Evolutionary conservation across 345 rosid species (phyloP).

Genomic region (Durio zibethinus): DNA sequence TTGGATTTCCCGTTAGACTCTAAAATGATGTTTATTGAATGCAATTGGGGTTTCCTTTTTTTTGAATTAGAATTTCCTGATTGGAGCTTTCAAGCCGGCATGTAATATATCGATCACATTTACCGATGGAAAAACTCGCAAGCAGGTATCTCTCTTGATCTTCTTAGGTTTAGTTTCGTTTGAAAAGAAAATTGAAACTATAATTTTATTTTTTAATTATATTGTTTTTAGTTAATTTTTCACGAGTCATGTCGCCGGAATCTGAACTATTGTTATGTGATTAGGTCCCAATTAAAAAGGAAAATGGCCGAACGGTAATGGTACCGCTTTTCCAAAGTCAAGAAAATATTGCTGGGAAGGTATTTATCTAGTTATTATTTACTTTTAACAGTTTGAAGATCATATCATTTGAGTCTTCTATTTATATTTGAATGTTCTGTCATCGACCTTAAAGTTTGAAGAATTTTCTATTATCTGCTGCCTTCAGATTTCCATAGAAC

Average conservation of each 20-base stretch:
- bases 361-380: conserved; percentile 21
- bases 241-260: neutral
- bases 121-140: conserved; percentile 76
- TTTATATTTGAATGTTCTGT: neutral
- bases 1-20: neutral
- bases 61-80: conserved; percentile 64
- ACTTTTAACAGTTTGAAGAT: neutral
- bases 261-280: conserved; percentile 12
- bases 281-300: conserved; percentile 90
- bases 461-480: neutral
- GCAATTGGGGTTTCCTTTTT: neutral
- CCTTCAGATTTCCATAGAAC: conserved; percentile 71
- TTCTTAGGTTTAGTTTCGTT: neutral
- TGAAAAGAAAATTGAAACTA: neutral
- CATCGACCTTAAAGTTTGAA: neutral
- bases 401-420: neutral
- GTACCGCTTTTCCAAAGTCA: conserved; percentile 89
- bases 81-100: conserved; percentile 97
- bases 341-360: conserved; percentile 93
- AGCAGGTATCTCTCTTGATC: conserved; percentile 49
- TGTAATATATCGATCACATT: conserved; percentile 71
- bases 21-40: neutral
- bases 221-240: neutral
- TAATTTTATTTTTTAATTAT: neutral
- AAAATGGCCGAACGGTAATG: conserved; percentile 78